These are phyloP conservation scores for Leccinum griseonigrum DNA, from an alignment of 1,284 basidiomycete species.

Conservation along the genomic window DNA sequence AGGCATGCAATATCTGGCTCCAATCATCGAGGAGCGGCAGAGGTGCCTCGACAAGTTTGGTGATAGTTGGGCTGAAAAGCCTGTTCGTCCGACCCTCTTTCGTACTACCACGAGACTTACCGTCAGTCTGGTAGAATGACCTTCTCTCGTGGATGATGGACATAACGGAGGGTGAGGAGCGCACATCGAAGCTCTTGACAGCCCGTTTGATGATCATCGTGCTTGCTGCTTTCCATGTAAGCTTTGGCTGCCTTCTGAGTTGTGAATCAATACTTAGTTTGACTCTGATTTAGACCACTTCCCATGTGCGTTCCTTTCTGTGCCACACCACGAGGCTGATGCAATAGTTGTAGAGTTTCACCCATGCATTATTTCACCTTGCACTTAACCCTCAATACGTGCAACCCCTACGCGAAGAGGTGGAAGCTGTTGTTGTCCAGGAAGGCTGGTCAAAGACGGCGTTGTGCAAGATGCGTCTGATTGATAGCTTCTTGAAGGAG, in stretches of 20 bases:
- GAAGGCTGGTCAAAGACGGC: conserved; percentile 46
- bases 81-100: conserved; percentile 27
- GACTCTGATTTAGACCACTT: conserved; percentile 8
- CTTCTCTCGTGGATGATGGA: conserved; percentile 46
- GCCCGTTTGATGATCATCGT: conserved; percentile 35
- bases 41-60: conserved; percentile 32
- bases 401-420: conserved; percentile 31
- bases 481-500: conserved; percentile 51
- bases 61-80: conserved; percentile 37
- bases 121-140: conserved; percentile 33
- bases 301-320: conserved; percentile 12
- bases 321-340: background rate
- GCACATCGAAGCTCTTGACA: conserved; percentile 29
- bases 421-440: conserved; percentile 34
- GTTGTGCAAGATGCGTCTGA: conserved; percentile 39
- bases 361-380: conserved; percentile 37
- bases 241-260: background rate
- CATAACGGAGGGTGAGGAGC: conserved; percentile 33
- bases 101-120: background rate
- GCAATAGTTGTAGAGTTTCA: conserved; percentile 25
- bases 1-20: conserved; percentile 30
- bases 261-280: background rate
- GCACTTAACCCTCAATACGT: conserved; percentile 39
- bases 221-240: conserved; percentile 39
- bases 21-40: conserved; percentile 38